A percentile compares a stretch with the other conserved stretches of the same genome.
Conservation (phyloP, 73 alveolate genomes). For the Tetrahymena malaccensis region DNA sequence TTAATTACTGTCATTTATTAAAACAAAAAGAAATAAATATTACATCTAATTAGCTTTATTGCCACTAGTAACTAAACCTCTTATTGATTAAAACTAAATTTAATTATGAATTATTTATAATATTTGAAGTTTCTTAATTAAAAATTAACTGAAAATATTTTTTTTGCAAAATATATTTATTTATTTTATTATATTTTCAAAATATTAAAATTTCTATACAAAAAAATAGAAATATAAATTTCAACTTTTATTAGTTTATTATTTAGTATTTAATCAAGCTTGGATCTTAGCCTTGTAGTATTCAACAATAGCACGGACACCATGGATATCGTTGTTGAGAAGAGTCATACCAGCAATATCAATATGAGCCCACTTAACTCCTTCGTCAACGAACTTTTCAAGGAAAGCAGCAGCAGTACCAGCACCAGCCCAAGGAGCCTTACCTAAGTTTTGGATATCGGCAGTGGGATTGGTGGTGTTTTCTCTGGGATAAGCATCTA, state of each 20-base stretch:
- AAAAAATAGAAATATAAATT: not conserved
- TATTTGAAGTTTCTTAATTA: no score
- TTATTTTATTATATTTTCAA: no score
- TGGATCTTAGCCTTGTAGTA: not conserved
- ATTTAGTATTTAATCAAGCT: not conserved
- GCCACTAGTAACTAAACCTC: no score
- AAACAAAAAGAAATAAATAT: no score
- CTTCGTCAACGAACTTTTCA: slow-evolving; percentile 40
- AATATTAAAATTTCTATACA: no score
- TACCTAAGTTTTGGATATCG: slow-evolving; percentile 16
- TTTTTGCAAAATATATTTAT: no score
- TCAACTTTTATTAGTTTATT: not conserved
- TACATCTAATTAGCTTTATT: no score
- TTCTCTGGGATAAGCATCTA: slow-evolving; percentile 51
- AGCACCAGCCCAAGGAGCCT: slow-evolving; percentile 39
- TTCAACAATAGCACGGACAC: not conserved
- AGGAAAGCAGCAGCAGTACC: slow-evolving; percentile 54
- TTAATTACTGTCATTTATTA: no score
- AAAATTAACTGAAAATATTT: no score
- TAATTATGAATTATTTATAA: no score
- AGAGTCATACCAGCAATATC: not conserved
- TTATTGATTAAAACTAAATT: no score
- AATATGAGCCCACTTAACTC: slow-evolving; percentile 34
- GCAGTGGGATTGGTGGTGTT: slow-evolving; percentile 29
- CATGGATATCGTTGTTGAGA: not conserved